These are phyloP conservation scores for Chrysanthemum lavandulifolium DNA, from an alignment of 129 eudicot genomes.

Conservation along the genomic window DNA sequence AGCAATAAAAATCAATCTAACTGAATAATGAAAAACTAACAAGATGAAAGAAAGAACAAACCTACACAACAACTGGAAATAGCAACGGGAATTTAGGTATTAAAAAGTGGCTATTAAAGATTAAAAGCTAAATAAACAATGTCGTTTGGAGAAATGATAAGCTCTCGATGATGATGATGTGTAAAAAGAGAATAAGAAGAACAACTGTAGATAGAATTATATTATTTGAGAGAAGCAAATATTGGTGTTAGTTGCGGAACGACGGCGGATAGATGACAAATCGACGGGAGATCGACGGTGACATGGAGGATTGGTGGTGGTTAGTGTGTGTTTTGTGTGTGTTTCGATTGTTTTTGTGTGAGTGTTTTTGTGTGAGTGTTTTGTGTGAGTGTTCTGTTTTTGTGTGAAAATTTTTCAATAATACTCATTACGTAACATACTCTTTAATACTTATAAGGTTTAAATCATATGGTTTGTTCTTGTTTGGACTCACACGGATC, in stretches of 20 bases:
- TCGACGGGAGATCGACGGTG: no score
- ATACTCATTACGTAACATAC: no score
- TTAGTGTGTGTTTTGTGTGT: no score
- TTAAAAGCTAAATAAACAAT: conserved; percentile 16
- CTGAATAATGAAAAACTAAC: neutral
- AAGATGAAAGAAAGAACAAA: conserved; percentile 5
- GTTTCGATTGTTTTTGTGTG: no score
- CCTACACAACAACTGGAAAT: conserved; percentile 28
- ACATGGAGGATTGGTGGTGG: no score
- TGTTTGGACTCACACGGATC: no score
- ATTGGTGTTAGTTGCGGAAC: conserved; percentile 14
- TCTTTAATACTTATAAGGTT: no score
- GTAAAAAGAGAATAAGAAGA: conserved; percentile 30
- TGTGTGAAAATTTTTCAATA: no score
- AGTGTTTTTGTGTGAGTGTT: no score
- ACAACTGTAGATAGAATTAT: conserved; percentile 43
- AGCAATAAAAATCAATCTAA: neutral
- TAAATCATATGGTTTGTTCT: no score
- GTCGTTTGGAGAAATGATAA: neutral
- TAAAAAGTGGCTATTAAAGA: conserved; percentile 2
- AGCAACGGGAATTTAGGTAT: conserved; percentile 14
- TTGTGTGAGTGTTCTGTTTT: no score
- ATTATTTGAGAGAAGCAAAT: conserved; percentile 12
- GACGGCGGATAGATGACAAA: no score
- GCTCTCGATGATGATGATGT: conserved; percentile 3